phyloP scores from a whole-genome alignment of 2,329 filamentous ascomycete species.

The Neofusicoccum parvum region DNA sequence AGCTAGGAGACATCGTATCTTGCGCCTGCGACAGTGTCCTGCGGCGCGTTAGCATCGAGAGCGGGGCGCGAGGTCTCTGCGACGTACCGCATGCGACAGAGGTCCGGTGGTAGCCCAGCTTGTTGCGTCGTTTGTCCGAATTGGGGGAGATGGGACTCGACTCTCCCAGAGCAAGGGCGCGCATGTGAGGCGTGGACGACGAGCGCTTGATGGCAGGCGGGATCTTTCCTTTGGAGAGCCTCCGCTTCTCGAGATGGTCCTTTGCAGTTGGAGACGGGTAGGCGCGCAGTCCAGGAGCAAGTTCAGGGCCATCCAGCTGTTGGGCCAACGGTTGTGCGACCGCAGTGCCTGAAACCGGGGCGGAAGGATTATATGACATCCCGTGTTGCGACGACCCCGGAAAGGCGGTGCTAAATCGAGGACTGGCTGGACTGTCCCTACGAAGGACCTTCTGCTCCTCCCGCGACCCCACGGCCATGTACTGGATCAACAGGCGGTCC shows the following conservation, averaged over 20 bases:
- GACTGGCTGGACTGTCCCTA: constrained; percentile 34
- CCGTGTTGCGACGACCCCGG: constrained; percentile 30
- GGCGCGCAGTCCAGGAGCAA: constrained; percentile 1
- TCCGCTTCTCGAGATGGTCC: constrained; percentile 39
- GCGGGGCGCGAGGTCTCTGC: not conserved
- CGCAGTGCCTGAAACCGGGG: constrained; percentile 32
- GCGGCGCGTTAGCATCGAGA: constrained; percentile 21
- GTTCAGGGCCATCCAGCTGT: constrained; percentile 15
- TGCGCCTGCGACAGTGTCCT: constrained; percentile 91
- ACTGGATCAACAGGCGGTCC: constrained; percentile 23
- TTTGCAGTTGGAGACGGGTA: constrained; percentile 25
- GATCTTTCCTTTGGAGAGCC: constrained; percentile 43
- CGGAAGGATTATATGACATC: constrained; percentile 39
- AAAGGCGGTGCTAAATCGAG: constrained; percentile 36
- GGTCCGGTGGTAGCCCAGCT: constrained; percentile 91
- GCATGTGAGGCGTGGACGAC: constrained; percentile 52
- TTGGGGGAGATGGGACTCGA: constrained; percentile 49
- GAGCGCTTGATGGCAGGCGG: constrained; percentile 45
- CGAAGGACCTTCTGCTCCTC: constrained; percentile 34
- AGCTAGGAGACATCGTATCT: constrained; percentile 86
- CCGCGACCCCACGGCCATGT: constrained; percentile 39
- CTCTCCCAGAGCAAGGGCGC: constrained; percentile 40
- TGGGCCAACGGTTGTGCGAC: constrained; percentile 22
- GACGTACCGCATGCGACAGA: constrained; percentile 93
- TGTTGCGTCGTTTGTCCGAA: constrained; percentile 77